Percentiles rank a stretch among this genome's conserved stretches.
Evolutionary conservation across 1,284 basidiomycete genomes (phyloP).

Genomic region (Fomitopsis schrenkii): DNA sequence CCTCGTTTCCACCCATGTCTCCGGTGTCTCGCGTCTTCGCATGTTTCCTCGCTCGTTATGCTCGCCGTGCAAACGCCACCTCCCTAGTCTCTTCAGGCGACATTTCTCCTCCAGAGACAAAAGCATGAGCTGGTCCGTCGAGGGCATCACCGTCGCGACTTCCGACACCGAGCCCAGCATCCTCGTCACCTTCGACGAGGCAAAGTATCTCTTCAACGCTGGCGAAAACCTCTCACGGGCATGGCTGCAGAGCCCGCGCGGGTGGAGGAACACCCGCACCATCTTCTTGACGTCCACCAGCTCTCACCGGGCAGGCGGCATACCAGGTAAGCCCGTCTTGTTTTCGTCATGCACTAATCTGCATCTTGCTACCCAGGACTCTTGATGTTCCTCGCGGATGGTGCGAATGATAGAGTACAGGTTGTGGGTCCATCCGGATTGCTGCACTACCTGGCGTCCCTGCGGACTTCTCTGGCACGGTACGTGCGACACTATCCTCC

Average conservation of each 20-base stretch:
- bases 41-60: neutral
- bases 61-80: neutral
- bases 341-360: neutral
- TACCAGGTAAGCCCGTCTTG: slow-evolving; percentile 53
- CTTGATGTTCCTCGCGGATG: slow-evolving; percentile 82
- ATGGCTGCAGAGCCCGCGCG: slow-evolving; percentile 63
- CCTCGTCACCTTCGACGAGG: slow-evolving; percentile 70
- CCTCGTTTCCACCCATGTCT: too few relatives aligned
- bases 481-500: slow-evolving; percentile 26
- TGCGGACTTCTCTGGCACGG: slow-evolving; percentile 63
- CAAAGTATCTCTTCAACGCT: slow-evolving; percentile 84
- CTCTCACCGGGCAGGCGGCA: slow-evolving; percentile 58
- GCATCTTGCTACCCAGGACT: slow-evolving; percentile 46
- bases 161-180: slow-evolving; percentile 80
- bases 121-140: slow-evolving; percentile 56
- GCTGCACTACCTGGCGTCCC: slow-evolving; percentile 67
- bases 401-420: slow-evolving; percentile 50
- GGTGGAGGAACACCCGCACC: slow-evolving; percentile 61
- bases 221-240: slow-evolving; percentile 79
- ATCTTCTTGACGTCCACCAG: slow-evolving; percentile 73
- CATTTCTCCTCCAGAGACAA: neutral
- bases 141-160: slow-evolving; percentile 50
- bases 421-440: slow-evolving; percentile 74
- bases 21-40: neutral
- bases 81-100: neutral